Base-by-base conservation (phyloP, 1,284 basidiomycete genomes). In the Fomes fomentarius region DNA sequence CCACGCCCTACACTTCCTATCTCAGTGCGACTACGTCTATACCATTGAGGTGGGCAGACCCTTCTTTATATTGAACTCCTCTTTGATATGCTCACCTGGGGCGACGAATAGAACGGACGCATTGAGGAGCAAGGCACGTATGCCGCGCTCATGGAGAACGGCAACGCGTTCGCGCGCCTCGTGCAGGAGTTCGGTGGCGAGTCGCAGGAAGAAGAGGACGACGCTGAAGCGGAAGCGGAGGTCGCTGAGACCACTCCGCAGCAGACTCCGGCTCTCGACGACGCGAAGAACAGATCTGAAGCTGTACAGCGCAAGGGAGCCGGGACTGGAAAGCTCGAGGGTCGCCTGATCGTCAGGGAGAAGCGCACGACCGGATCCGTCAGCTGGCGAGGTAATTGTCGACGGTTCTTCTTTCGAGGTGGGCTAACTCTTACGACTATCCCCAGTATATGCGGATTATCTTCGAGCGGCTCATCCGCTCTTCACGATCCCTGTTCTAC, bases 1-100 rank as follows among this genome's bases (percentile, higher is more conserved):
- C 0, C 88, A 91, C 63, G 87, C 87, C 0, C 71, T 91, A 5
- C 87, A 91, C 67, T 87, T 91, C 70, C 74, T 91, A 4, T 82
- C 85, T 0, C 76, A 81, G 48, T 84, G 83, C 56, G 84, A 88
- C 67, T 81, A 83, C 58, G 81, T 91, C 50, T 89, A 87, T 65
- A 82, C 81, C 5, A 56, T 66, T 3, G 40, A 60, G 49, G 64
- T 58, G 34, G 31, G 51, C 28, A 3, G 30, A 9, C n/a, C n/a
- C n/a, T n/a, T n/a, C n/a, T 24, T 40, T 24, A 5, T 8, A 39
- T 10, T 12, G 2, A 5, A 5, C 22, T n/a, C 8, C 12, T 14
- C 3, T 8, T 8, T 19, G 11, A 12, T 11, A 8, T 10, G 1
- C 14, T 11, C 15, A 12, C 7, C 7, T 15, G 11, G 1, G 2